Base-by-base conservation (phyloP, 768 basidiomycete species). In the Mycena galopus region DNA sequence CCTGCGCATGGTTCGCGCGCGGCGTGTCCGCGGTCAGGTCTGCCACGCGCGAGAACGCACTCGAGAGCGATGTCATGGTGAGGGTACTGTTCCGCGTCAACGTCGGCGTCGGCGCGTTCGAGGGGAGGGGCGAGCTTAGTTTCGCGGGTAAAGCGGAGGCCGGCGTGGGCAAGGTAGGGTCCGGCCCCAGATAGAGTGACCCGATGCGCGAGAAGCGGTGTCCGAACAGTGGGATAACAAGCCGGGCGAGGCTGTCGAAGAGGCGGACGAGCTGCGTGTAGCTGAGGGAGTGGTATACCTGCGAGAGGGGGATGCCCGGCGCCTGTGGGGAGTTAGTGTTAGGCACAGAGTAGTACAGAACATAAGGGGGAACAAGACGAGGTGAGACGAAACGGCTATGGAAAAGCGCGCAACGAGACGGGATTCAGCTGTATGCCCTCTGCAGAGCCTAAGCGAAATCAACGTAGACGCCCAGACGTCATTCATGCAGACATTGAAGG, bases 161-260 rank as follows among this genome's bases (percentile, higher is more conserved):
- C 12, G 44, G 27, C 11, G 21, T 2, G 2, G 84, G 82, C 62
- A 84, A 84, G 70, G 84, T 87, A 23, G 85, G 84, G 70, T 85
- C 83, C 19, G 87, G 84, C 0, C 88, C 89, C 75, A 86, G 86
- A 81, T 94, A 92, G 7, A 96, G 84, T 1, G 94, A 95, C 17
- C 94, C 94, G 60, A 95, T 91, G 47, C 88, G 84, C 25, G 90
- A 82, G 82, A 96, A 96, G 14, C 95, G 91, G 76, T 92, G 93
- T 9, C 90, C 88, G 69, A 94, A 94, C 27, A 96, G 84, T 3
- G 93, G 92, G 73, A 96, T 84, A 62, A 94, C 79, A 61, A 95
- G 82, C 67, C 80, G 81, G 9, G 93, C 93, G 57, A 95, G 83
- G 81, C 93, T 93, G 76, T 88, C 88, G 74, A 94, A 84, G 29